These are phyloP conservation scores for Piromyces finnis DNA, from an alignment of 192 early-diverging fungal genomes.

Conservation along the genomic window DNA sequence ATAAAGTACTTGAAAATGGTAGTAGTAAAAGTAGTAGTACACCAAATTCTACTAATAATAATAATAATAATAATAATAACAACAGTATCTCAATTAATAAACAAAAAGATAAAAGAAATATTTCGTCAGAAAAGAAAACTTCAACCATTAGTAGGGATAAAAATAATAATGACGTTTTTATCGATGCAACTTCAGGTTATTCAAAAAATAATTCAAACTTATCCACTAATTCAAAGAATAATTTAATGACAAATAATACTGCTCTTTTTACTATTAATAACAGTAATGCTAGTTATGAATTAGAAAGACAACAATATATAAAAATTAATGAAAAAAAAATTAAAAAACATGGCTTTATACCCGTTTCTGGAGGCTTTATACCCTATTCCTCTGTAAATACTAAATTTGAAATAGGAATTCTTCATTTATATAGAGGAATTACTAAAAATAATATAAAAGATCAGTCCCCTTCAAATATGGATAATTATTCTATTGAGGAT, in stretches of 20 bases:
- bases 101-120: no score
- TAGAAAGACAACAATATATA: background rate
- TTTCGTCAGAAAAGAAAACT: no score
- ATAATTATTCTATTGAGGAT: background rate
- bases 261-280: no score
- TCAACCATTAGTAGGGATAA: no score
- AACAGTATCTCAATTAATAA: background rate
- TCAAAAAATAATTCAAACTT: no score
- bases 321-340: background rate
- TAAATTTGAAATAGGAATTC: background rate
- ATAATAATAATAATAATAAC: background rate
- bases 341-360: background rate
- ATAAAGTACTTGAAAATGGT: background rate
- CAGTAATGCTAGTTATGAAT: background rate
- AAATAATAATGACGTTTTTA: no score
- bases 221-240: background rate
- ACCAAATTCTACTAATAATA: background rate
- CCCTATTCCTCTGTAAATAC: background rate
- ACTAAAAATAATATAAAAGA: background rate
- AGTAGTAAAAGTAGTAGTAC: background rate
- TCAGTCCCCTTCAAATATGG: background rate
- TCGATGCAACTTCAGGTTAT: no score
- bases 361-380: background rate
- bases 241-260: background rate
- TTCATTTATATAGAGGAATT: background rate